Evolutionary conservation across 2,329 filamentous ascomycete species (phyloP).

Genomic region (Chaetothyriales sp.): DNA sequence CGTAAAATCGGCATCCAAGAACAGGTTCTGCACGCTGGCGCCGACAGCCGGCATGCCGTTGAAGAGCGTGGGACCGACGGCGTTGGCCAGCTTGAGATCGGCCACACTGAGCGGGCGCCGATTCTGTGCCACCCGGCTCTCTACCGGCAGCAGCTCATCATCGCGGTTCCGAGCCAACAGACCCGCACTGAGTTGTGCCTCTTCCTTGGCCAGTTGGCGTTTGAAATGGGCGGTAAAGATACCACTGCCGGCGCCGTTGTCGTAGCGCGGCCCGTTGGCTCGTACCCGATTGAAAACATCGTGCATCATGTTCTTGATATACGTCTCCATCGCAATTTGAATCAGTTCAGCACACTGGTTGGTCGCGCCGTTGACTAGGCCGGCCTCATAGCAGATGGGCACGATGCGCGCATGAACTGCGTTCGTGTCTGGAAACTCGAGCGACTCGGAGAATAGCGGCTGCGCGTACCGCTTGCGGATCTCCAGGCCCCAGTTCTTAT

Average conservation of each 20-base stretch:
- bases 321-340: conserved; percentile 46
- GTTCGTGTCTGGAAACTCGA: conserved; percentile 45
- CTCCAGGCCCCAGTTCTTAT: conserved; percentile 56
- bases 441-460: conserved; percentile 44
- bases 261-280: conserved; percentile 39
- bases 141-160: conserved; percentile 62
- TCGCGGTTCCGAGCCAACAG: conserved; percentile 56
- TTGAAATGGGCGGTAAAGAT: conserved; percentile 69
- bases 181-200: conserved; percentile 56
- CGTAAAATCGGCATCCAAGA: conserved; percentile 62
- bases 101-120: conserved; percentile 59
- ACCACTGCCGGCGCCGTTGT: conserved; percentile 51
- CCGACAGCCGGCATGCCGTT: conserved; percentile 63
- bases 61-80: conserved; percentile 60
- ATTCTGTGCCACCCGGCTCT: conserved; percentile 60
- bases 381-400: conserved; percentile 51
- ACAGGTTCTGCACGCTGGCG: conserved; percentile 53
- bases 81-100: conserved; percentile 61
- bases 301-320: conserved; percentile 45
- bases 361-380: conserved; percentile 39
- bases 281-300: conserved; percentile 40
- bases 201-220: conserved; percentile 58
- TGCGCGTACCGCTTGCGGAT: conserved; percentile 50
- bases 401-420: conserved; percentile 46
- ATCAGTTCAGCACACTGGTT: conserved; percentile 43